Evolutionary conservation across 176 grass and related monocot species (phyloP).

Genomic region (Oryza meyeriana): DNA sequence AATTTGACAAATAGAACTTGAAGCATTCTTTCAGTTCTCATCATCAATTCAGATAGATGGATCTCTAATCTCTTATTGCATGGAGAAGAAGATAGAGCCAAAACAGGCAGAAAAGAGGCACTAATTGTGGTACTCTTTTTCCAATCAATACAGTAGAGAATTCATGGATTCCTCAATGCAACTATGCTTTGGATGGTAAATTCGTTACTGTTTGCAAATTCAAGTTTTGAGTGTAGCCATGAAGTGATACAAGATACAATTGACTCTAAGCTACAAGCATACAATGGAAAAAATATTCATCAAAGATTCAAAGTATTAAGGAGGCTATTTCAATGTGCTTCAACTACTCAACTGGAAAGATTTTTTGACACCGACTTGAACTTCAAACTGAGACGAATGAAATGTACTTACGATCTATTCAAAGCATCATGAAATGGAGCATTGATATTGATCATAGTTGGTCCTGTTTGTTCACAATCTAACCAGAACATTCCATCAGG

Average conservation of each 20-base stretch:
- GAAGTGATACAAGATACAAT: not conserved
- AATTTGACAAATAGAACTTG: not conserved
- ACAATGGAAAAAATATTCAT: not conserved
- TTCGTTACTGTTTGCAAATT: not conserved
- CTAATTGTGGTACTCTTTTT: not conserved
- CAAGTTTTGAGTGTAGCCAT: not conserved
- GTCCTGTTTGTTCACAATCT: slow-evolving; percentile 32
- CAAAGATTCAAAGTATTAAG: not conserved
- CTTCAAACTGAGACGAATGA: not conserved
- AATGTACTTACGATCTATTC: slow-evolving; percentile 61
- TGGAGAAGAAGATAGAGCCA: not conserved
- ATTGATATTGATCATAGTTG: slow-evolving; percentile 50
- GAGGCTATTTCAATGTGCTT: not conserved
- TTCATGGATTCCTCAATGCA: not conserved
- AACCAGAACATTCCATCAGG: slow-evolving; percentile 85
- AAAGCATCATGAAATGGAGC: slow-evolving; percentile 52
- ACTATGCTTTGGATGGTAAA: not conserved
- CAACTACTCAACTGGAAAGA: not conserved
- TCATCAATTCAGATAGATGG: not conserved
- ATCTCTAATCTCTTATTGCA: not conserved
- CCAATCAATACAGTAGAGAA: not conserved
- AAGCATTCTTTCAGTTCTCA: slow-evolving; percentile 7
- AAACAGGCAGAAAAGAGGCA: not conserved
- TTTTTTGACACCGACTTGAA: not conserved
- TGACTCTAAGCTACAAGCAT: not conserved